Evolutionary conservation across 306 rosid species (phyloP).

Genomic region (Trifolium fragiferum): DNA sequence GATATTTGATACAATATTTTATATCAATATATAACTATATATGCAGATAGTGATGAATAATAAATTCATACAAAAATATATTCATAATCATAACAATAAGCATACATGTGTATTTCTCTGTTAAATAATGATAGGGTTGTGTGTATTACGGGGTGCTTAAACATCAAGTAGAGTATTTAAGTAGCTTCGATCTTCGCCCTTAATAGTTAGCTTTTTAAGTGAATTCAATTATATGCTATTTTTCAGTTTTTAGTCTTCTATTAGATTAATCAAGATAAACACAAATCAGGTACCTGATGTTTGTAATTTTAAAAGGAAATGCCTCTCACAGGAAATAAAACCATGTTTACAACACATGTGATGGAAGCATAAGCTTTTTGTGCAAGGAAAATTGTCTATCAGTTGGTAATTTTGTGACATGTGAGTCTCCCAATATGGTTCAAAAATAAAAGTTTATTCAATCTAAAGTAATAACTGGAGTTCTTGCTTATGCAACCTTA

Average conservation of each 20-base stretch:
- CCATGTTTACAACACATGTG: not conserved
- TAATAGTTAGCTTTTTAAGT: no score
- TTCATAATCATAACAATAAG: not conserved
- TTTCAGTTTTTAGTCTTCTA: no score
- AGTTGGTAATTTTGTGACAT: slow-evolving; percentile 6
- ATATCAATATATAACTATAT: not conserved
- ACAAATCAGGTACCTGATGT: no score
- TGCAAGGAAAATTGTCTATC: not conserved
- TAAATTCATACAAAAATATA: not conserved
- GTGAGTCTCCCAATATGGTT: not conserved
- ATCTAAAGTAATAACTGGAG: slow-evolving; percentile 4
- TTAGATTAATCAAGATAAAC: no score
- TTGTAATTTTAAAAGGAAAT: slow-evolving; percentile 29
- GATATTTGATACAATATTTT: not conserved
- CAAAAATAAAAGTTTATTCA: not conserved
- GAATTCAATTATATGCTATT: no score
- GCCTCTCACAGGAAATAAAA: not conserved
- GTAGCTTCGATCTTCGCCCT: no score
- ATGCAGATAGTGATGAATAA: not conserved
- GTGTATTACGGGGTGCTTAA: not conserved
- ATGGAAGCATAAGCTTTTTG: slow-evolving; percentile 1
- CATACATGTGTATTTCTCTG: not conserved
- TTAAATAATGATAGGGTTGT: not conserved
- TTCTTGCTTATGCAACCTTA: slow-evolving; percentile 10
- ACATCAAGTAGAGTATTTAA: no score